These are phyloP conservation scores for Lactifluus pinguis DNA, from an alignment of 768 basidiomycete genomes.

Conservation along the genomic window DNA sequence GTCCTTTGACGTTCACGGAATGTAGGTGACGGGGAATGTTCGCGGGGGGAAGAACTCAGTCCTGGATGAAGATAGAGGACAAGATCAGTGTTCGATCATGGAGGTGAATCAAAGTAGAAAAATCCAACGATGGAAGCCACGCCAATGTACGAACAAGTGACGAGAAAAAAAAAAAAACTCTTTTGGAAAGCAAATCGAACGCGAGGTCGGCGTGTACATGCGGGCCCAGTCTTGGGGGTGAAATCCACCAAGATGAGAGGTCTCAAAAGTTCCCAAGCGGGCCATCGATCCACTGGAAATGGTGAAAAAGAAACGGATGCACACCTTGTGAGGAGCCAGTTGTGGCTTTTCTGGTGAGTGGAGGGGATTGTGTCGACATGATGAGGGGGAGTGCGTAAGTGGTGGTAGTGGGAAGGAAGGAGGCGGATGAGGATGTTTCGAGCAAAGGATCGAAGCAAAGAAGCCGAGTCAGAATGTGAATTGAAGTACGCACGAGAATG, in stretches of 20 bases:
- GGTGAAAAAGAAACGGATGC: not conserved
- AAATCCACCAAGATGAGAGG: not conserved
- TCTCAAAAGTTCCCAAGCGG: not conserved
- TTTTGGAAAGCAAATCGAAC: not conserved
- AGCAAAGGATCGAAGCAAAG: constrained; percentile 15
- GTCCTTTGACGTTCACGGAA: constrained; percentile 18
- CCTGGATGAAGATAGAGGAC: constrained; percentile 1
- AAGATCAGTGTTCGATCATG: not conserved
- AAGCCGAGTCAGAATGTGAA: constrained; percentile 15
- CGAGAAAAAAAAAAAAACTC: not conserved
- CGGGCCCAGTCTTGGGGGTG: not conserved
- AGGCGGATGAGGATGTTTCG: constrained; percentile 6
- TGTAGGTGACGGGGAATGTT: constrained; percentile 17
- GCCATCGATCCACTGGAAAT: constrained; percentile 9
- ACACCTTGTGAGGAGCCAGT: constrained; percentile 14
- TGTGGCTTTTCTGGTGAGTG: constrained; percentile 15
- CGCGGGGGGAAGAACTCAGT: constrained; percentile 16
- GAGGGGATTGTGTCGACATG: constrained; percentile 21
- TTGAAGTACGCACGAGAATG: constrained; percentile 19
- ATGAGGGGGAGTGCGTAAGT: constrained; percentile 1
- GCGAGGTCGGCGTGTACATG: not conserved
- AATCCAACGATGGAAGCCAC: not conserved
- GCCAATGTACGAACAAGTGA: not conserved
- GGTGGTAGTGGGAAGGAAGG: not conserved
- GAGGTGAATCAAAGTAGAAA: not conserved